These are phyloP conservation scores for Suillus ampliporus DNA, from an alignment of 768 basidiomycete genomes.

Conservation along the genomic window DNA sequence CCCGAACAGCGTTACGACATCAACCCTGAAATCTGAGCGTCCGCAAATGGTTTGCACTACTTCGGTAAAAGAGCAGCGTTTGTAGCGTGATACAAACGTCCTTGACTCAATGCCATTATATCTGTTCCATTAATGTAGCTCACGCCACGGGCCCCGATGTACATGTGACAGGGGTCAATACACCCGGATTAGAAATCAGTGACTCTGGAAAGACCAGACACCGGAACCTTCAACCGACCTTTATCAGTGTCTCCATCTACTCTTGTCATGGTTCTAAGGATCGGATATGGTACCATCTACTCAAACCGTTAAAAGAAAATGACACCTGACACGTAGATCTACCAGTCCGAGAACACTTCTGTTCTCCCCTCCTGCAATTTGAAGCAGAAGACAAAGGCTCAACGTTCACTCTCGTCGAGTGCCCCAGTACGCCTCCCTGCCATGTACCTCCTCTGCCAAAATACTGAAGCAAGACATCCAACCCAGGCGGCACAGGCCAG, in stretches of 20 bases:
- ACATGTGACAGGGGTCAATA: conserved; percentile 3
- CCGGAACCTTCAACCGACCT: not conserved
- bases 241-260: not conserved
- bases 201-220: not conserved
- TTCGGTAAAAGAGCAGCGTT: no score
- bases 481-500: conserved; percentile 83
- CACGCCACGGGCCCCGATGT: not conserved
- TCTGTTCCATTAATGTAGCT: no score
- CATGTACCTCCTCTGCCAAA: not conserved
- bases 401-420: conserved; percentile 86
- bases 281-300: conserved; percentile 36
- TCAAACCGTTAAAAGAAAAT: not conserved
- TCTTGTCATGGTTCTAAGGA: conserved; percentile 32
- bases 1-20: no score
- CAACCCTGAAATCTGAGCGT: no score
- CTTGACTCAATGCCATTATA: no score
- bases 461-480: conserved; percentile 14
- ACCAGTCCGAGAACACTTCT: conserved; percentile 87
- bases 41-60: no score
- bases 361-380: conserved; percentile 89
- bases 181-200: not conserved
- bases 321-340: not conserved
- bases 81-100: no score
- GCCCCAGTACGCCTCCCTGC: conserved; percentile 65
- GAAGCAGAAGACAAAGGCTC: conserved; percentile 67